phyloP scores from a whole-genome alignment of 2,329 filamentous ascomycete genomes.

The Grosmannia clavigera region DNA sequence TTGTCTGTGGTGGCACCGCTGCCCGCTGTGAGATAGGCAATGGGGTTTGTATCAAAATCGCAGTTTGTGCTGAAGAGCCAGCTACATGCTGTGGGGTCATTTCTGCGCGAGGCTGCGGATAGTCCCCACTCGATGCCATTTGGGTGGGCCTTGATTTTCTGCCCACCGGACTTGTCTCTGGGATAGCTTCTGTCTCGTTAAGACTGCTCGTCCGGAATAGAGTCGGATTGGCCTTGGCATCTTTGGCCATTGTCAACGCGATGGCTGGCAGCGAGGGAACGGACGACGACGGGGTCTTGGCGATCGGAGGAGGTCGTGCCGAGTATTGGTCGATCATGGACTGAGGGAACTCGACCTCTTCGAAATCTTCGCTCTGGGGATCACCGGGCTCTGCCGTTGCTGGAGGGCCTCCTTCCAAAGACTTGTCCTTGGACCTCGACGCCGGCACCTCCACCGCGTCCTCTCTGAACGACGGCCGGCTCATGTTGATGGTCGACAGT shows the following conservation, averaged over 20 bases:
- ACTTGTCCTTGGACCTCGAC: not conserved
- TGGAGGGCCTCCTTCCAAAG: constrained; percentile 3
- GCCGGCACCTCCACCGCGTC: constrained; percentile 23
- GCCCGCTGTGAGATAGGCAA: not conserved
- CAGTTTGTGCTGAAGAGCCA: not conserved
- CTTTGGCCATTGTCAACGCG: not conserved
- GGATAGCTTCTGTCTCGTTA: constrained; percentile 11
- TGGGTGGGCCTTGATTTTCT: not conserved
- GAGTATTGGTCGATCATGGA: constrained; percentile 7
- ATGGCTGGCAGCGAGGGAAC: constrained; percentile 3
- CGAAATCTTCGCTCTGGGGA: not conserved
- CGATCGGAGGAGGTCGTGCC: not conserved
- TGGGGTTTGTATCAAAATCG: not conserved
- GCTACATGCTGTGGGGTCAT: no score
- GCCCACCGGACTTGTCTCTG: constrained; percentile 12
- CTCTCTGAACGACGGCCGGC: constrained; percentile 18
- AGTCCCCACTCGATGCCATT: not conserved
- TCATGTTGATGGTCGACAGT: constrained; percentile 28
- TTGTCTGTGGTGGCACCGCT: not conserved
- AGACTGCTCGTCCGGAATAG: constrained; percentile 4
- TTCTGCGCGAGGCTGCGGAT: not conserved
- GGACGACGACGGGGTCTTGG: constrained; percentile 6
- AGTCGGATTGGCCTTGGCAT: not conserved
- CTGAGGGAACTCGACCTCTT: constrained; percentile 4
- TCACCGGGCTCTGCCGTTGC: not conserved